Base-by-base conservation (phyloP, 148 eudicot genomes). In the Vaccinium darrowii region DNA sequence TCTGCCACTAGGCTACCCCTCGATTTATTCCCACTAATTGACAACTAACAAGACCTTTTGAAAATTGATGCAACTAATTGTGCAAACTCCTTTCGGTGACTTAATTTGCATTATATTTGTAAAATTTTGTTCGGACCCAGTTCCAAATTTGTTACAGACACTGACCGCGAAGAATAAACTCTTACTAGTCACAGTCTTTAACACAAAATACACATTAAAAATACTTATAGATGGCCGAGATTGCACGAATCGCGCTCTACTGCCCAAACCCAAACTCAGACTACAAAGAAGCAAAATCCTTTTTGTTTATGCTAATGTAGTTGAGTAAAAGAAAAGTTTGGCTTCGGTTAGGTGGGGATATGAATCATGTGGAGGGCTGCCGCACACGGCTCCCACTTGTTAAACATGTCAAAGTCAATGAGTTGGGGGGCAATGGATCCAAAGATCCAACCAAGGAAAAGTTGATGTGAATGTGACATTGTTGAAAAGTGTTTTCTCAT, bases 401-500 rank as follows among this genome's bases (percentile, higher is more conserved):
- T 53, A 4, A 53, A 54, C 60, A 25, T 30, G 30, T 79, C 81
- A 79, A 79, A 30, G 49, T 78, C 81, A 16, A 79, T 54, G 81
- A 25, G 81, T 80, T 56, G 82, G 82, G 69, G 10, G 51, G 82
- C 82, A 56, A 57, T 80, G 33, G n/a, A 57, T 27, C 51, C 19
- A 80, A 56, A 57, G 33, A 77, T n/a, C 80, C 51, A 30, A 57
- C 69, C 8, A 36, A 30, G 13, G 39, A 67, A 25, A 25, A 79
- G 19, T 60, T 56, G 82, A 76, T 47, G 54, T 47, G 52, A 47
- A 8, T 18, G 79, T 49, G 51, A 76, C 79, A 76, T n/a, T 43
- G 6, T 14, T 19, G 79, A 43, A 27, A 69, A 53, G 74, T 25
- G 0, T 8, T 69, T 69, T 69, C 10, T 5, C 16, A 27, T 25